Evolutionary conservation across 768 basidiomycete genomes (phyloP), one percentile per base, ranked within the genome.

Genomic region (Termitomyces titanicus): DNA sequence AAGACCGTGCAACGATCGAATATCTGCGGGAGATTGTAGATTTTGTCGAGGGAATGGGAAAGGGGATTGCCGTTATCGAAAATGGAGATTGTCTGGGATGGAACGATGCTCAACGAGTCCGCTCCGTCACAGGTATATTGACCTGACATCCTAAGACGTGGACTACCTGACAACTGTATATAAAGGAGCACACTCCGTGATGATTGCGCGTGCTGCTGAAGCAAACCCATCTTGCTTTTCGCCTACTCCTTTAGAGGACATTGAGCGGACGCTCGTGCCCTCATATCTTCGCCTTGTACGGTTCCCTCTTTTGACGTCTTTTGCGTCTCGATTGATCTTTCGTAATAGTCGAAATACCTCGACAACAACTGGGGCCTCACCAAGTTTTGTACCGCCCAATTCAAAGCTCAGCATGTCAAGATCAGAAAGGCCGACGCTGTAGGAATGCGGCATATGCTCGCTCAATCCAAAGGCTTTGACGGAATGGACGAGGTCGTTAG

Each of bases 181-280:
- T 6, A 13, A 49, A 89, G 88, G 86, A 3, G 93, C 92, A 11
- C 84, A 90, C 63, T 94, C 93, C 0, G 86, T 94, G 38, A 99
- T 99, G 97, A 89, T 99, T 38, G 97, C 97, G 20, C 88, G 94
- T 5, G 94, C 88, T 1, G 97, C 95, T 6, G 97, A 99, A 70
- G 72, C 87, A 5, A 99, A 98, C 69, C 92, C 94, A 0, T 86
- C 90, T 0, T 89, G 93, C 62, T 98, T 98, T 75, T 82, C 83
- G 2, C 71, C 80, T 17, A 80, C 67, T 0, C 89, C 89, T 3
- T 73, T 92, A 24, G 66, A 74, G 12, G 89, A 94, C 61, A 71
- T 94, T 1, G 87, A 89, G 58, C 70, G 72, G 51, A 84, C 80
- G 4, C 72, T 97, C 25, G 73, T 91, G 45, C 88, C 89, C 24